A percentile compares a stretch with the other conserved stretches of the same genome.
phyloP scores from a whole-genome alignment of 2,329 filamentous ascomycete species.

The Chrysoporthe cubensis region DNA sequence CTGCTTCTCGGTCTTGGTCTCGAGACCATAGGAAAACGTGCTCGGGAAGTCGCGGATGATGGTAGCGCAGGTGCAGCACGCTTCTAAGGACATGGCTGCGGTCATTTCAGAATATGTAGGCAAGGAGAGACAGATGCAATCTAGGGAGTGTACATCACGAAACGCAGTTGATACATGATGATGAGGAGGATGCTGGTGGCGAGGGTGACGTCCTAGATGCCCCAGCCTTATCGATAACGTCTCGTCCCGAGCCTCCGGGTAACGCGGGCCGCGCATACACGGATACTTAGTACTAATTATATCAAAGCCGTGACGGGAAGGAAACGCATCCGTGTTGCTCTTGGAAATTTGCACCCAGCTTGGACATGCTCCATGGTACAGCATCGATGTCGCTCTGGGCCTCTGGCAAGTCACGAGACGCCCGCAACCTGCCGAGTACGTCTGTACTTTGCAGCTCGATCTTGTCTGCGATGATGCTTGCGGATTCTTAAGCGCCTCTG shows the following conservation, averaged over 20 bases:
- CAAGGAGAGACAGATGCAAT: neutral
- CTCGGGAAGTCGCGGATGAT: conserved; percentile 60
- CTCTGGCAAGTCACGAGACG: too few species aligned
- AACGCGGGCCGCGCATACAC: too few species aligned
- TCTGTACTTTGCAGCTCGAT: too few species aligned
- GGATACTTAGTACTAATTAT: too few species aligned
- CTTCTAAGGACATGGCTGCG: conserved; percentile 38
- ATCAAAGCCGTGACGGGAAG: too few species aligned
- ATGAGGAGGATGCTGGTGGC: conserved; percentile 14
- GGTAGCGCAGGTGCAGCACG: conserved; percentile 73
- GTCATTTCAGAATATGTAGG: neutral
- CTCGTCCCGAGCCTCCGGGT: neutral
- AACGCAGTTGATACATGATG: neutral
- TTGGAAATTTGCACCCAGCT: too few species aligned
- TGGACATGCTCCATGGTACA: too few species aligned
- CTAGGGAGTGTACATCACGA: neutral
- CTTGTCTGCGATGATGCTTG: too few species aligned
- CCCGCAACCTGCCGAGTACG: too few species aligned
- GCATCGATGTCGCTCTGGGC: too few species aligned
- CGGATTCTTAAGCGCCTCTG: too few species aligned
- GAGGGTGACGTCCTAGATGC: conserved; percentile 25
- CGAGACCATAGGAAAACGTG: conserved; percentile 40
- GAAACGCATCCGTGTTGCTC: too few species aligned
- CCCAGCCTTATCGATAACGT: conserved; percentile 26
- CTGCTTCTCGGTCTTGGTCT: conserved; percentile 64